These are phyloP conservation scores for Acrodontium crateriforme DNA, from an alignment of 2,329 filamentous ascomycete species.

Conservation along the genomic window DNA sequence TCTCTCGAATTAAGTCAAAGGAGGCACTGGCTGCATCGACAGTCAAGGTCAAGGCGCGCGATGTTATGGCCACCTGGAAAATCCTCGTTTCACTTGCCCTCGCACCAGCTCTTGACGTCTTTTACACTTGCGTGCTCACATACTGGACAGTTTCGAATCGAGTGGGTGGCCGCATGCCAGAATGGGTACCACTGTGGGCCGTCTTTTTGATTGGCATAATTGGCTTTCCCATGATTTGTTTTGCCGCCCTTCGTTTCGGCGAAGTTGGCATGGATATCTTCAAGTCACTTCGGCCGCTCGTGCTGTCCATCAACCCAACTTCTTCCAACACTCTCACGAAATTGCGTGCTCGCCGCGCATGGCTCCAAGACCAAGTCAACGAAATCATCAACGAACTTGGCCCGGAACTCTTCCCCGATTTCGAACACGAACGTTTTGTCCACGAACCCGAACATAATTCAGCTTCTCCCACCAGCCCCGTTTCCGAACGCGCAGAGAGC, in stretches of 20 bases:
- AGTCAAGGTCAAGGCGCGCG: slow-evolving; percentile 75
- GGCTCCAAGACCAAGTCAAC: slow-evolving; percentile 70
- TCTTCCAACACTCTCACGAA: slow-evolving; percentile 73
- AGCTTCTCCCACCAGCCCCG: slow-evolving; percentile 13
- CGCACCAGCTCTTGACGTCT: slow-evolving; percentile 67
- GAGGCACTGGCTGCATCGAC: slow-evolving; percentile 73
- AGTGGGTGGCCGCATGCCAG: slow-evolving; percentile 66
- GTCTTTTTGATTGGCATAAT: slow-evolving; percentile 63
- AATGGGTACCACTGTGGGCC: slow-evolving; percentile 65
- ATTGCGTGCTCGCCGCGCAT: slow-evolving; percentile 56
- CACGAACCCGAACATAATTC: slow-evolving; percentile 33
- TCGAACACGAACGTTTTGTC: slow-evolving; percentile 61
- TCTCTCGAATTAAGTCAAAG: slow-evolving; percentile 68
- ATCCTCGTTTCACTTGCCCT: slow-evolving; percentile 75
- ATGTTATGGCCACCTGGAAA: slow-evolving; percentile 93
- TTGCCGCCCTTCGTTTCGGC: slow-evolving; percentile 83
- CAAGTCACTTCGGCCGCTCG: slow-evolving; percentile 80
- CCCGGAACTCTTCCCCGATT: slow-evolving; percentile 95
- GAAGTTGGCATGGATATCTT: slow-evolving; percentile 98
- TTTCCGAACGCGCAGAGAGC: slow-evolving; percentile 6
- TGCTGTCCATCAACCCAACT: slow-evolving; percentile 71
- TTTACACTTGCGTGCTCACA: slow-evolving; percentile 62
- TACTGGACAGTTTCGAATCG: slow-evolving; percentile 70
- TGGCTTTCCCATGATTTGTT: slow-evolving; percentile 77
- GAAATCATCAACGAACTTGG: slow-evolving; percentile 89